Evolutionary conservation across 805 yeast genomes (phyloP).

Genomic region (Spathaspora gorwiae): DNA sequence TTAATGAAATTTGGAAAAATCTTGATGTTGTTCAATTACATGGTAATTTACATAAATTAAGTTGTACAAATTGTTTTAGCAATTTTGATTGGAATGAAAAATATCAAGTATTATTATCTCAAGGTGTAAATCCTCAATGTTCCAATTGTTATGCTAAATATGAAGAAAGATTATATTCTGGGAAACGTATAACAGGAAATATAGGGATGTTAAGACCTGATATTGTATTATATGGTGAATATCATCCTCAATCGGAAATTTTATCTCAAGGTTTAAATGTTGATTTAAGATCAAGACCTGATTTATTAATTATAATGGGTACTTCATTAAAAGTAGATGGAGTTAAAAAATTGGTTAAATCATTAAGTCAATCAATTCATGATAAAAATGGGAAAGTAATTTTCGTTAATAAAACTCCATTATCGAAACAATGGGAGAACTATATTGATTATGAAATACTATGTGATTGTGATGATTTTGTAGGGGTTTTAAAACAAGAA

Average conservation of each 20-base stretch:
- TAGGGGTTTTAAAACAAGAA: slow-evolving; percentile 46
- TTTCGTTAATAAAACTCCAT: slow-evolving; percentile 65
- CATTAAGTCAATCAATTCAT: slow-evolving; percentile 55
- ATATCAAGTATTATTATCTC: slow-evolving; percentile 41
- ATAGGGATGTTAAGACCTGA: slow-evolving; percentile 82
- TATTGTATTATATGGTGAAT: slow-evolving; percentile 89
- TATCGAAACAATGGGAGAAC: slow-evolving; percentile 64
- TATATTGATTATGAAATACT: slow-evolving; percentile 75
- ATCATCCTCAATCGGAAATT: slow-evolving; percentile 82
- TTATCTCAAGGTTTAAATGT: slow-evolving; percentile 64
- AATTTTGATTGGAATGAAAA: slow-evolving; percentile 59
- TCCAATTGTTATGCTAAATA: slow-evolving; percentile 57
- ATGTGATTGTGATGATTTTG: slow-evolving; percentile 82
- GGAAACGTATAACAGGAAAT: slow-evolving; percentile 68
- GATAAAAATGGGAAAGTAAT: slow-evolving; percentile 76
- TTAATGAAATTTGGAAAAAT: slow-evolving; percentile 50
- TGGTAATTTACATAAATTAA: slow-evolving; percentile 74
- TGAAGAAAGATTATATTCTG: slow-evolving; percentile 53
- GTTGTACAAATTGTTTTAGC: slow-evolving; percentile 69
- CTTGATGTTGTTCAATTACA: slow-evolving; percentile 84
- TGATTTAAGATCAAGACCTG: slow-evolving; percentile 69
- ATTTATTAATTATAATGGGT: slow-evolving; percentile 81
- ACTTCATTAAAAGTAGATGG: slow-evolving; percentile 92
- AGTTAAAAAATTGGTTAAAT: slow-evolving; percentile 70
- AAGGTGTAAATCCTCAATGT: slow-evolving; percentile 76